Percentiles rank a stretch among this genome's conserved stretches.
These are phyloP conservation scores for Scheffersomyces insectosa DNA, from an alignment of 1,139 yeast species.

Conservation along the genomic window DNA sequence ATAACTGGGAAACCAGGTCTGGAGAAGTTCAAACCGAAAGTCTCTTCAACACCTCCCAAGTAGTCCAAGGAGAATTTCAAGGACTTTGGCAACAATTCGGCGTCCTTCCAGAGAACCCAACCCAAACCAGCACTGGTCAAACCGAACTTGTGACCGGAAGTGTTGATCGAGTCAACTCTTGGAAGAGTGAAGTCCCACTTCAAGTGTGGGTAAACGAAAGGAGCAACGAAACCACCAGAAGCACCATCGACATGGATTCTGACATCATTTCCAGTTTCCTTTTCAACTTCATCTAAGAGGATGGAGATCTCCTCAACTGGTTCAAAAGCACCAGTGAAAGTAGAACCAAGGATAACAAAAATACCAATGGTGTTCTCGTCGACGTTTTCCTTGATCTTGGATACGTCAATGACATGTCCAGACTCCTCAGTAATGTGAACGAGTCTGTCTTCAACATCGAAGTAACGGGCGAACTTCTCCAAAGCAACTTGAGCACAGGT, in stretches of 20 bases:
- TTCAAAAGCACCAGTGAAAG: slow-evolving; percentile 92
- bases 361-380: slow-evolving; percentile 95
- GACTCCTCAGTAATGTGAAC: slow-evolving; percentile 62
- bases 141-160: slow-evolving; percentile 96
- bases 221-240: slow-evolving; percentile 86
- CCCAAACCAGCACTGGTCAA: slow-evolving; percentile 89
- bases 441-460: slow-evolving; percentile 84
- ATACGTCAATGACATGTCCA: slow-evolving; percentile 64
- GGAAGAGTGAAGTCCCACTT: slow-evolving; percentile 81
- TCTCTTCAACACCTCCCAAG: slow-evolving; percentile 87
- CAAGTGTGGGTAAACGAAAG: slow-evolving; percentile 72
- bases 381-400: slow-evolving; percentile 58
- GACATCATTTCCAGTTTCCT: slow-evolving; percentile 64
- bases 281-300: slow-evolving; percentile 66
- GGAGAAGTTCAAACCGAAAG: slow-evolving; percentile 83
- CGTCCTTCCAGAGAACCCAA: slow-evolving; percentile 84
- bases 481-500: slow-evolving; percentile 92
- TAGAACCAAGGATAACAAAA: slow-evolving; percentile 85
- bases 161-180: slow-evolving; percentile 81
- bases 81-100: slow-evolving; percentile 61
- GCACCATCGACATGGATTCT: slow-evolving; percentile 96
- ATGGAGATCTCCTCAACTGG: slow-evolving; percentile 62
- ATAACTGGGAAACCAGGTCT: slow-evolving; percentile 92
- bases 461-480: slow-evolving; percentile 91
- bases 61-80: slow-evolving; percentile 79